Base-by-base conservation (phyloP, 2,329 filamentous ascomycete genomes). In the Monilinia laxa region DNA sequence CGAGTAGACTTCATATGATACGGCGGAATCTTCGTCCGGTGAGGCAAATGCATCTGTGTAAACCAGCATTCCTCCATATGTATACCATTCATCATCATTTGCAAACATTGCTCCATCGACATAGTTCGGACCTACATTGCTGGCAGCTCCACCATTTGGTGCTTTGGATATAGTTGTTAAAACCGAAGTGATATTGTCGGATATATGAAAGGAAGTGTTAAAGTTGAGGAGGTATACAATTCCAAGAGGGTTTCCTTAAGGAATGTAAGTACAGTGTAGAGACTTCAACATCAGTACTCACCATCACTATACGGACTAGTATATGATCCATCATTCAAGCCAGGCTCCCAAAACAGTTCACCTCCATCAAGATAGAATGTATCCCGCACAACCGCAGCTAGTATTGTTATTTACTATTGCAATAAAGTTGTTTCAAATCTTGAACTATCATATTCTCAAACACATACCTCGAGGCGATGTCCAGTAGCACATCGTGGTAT, bases 361-460 rank as follows among this genome's bases (percentile, higher is more conserved):
- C 88, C 88, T 49, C 88, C 88, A 74, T 91, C 87, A 28, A 91
- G 75, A 73, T 89, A 90, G 20, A 90, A 77, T 2, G 82, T 87
- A 71, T 90, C 86, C 53, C 82, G 82, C 47, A 90, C 77, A 3
- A 87, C 77, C 49, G 83, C 82, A 69, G 82, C 87, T 88, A 71
- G 16, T 53, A 49, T 62, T 47, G 69, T 77, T 64, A 78, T 73
- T 66, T 69, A n/a, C 66, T 62, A 59, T 60, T 51, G 28, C n/a
- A 60, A 23, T 23, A n/a, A 6, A 38, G 16, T 12, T 38, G 5
- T 12, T 38, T 51, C 31, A 51, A 60, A 25, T 42, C 16, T 42
- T 7, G 1, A 28, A 45, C 31, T 16, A 2, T 42, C 12, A 40
- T 40, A 25, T 52, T 40, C 11, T 25, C 25, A 25, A 71, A 64